Conservation (phyloP, 441 rosid species). For the Melastoma candidum region DNA sequence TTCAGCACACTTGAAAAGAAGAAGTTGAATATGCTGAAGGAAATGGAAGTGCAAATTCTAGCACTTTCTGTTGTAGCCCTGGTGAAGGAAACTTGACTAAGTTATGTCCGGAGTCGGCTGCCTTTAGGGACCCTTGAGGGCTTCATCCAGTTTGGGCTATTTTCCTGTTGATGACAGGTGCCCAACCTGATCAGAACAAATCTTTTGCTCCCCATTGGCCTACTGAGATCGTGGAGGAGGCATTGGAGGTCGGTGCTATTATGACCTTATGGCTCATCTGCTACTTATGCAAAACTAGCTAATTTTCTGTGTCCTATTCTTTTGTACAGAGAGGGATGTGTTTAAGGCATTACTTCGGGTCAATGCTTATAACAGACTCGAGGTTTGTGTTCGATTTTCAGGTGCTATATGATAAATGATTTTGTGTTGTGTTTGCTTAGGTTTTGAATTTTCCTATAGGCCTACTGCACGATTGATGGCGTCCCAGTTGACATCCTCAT, state of each 20-base stretch:
- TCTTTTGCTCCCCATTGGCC: conserved; percentile 57
- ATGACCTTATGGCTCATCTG: neutral
- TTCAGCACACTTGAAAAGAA: conserved; percentile 33
- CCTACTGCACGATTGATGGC: conserved; percentile 91
- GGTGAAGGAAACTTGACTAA: conserved; percentile 27
- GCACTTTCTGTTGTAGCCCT: conserved; percentile 15
- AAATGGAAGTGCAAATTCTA: conserved; percentile 9
- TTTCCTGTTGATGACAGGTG: conserved; percentile 21
- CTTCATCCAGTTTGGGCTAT: conserved; percentile 20
- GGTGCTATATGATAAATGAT: neutral
- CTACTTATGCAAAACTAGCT: conserved; percentile 7
- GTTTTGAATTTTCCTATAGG: conserved; percentile 31
- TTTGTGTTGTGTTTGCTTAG: neutral
- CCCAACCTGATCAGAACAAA: conserved; percentile 27
- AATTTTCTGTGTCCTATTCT: conserved; percentile 4
- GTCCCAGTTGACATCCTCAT: conserved; percentile 71
- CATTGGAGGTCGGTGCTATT: conserved; percentile 52
- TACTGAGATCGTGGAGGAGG: conserved; percentile 39
- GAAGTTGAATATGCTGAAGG: conserved; percentile 13
- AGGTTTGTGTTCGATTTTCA: conserved; percentile 38
- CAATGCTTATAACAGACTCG: conserved; percentile 79
- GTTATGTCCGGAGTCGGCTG: conserved; percentile 41
- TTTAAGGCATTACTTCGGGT: conserved; percentile 59
- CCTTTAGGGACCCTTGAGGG: conserved; percentile 23
- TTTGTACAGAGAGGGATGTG: conserved; percentile 57